phyloP scores from a whole-genome alignment of 108 stramenopile genomes.

The Pelagomonas calceolata region DNA sequence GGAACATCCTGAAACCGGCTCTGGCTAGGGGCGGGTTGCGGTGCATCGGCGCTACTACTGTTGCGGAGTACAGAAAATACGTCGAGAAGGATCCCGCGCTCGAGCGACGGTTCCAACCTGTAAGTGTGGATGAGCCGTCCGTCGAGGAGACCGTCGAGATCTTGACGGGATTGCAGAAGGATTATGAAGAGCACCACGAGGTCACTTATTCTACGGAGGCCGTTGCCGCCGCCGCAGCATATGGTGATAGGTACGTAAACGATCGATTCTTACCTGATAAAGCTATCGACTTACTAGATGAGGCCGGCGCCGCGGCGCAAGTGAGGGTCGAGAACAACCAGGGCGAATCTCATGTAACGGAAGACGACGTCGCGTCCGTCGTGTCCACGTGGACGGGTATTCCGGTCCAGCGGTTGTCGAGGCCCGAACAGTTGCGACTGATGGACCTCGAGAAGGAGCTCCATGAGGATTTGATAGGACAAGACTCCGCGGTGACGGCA shows the following conservation, averaged over 20 bases:
- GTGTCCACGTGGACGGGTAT: conserved; percentile 33
- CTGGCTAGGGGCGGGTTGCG: conserved; percentile 66
- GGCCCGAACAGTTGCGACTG: conserved; percentile 37
- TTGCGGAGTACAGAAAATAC: conserved; percentile 74
- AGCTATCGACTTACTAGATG: conserved; percentile 53
- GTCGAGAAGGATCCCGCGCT: conserved; percentile 83
- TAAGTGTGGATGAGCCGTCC: conserved; percentile 67
- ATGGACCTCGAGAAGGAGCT: conserved; percentile 26
- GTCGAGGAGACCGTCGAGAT: conserved; percentile 60
- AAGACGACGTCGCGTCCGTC: conserved; percentile 42
- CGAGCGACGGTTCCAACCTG: conserved; percentile 72
- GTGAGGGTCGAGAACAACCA: conserved; percentile 19
- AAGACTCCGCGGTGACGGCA: conserved; percentile 34
- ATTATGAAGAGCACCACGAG: conserved; percentile 60
- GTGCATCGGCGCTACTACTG: conserved; percentile 78
- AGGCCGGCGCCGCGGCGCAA: conserved; percentile 44
- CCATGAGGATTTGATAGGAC: conserved; percentile 23
- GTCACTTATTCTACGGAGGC: conserved; percentile 52
- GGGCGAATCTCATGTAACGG: conserved; percentile 33
- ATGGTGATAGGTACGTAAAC: conserved; percentile 60
- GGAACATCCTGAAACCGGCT: conserved; percentile 80
- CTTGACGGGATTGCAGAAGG: conserved; percentile 51
- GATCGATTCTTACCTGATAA: conserved; percentile 78
- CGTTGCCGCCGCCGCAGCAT: conserved; percentile 51
- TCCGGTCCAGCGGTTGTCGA: conserved; percentile 34